These are phyloP conservation scores for Leucocoprinus sp. DNA, from an alignment of 768 basidiomycete genomes.

Conservation along the genomic window DNA sequence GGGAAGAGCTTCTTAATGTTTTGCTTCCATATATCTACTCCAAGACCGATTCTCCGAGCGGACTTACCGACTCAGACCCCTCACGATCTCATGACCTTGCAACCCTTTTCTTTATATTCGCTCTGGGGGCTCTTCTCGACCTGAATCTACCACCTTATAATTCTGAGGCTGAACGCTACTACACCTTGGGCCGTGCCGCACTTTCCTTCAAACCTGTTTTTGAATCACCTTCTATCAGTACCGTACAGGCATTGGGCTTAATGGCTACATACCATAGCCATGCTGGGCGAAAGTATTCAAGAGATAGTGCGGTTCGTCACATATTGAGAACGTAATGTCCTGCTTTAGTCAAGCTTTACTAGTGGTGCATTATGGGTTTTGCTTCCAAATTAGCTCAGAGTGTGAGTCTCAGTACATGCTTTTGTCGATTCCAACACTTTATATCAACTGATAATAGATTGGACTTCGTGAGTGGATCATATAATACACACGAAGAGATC, in stretches of 20 bases:
- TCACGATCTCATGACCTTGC: slow-evolving; percentile 40
- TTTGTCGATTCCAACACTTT: not conserved
- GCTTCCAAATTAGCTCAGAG: slow-evolving; percentile 57
- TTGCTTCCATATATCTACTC: slow-evolving; percentile 33
- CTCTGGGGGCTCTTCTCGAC: slow-evolving; percentile 56
- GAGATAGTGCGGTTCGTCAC: slow-evolving; percentile 32
- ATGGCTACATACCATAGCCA: slow-evolving; percentile 48
- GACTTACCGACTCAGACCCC: not conserved
- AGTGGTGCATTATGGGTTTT: slow-evolving; percentile 47
- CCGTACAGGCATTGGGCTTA: slow-evolving; percentile 52
- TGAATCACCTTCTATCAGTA: slow-evolving; percentile 46
- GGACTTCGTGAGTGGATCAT: slow-evolving; percentile 43
- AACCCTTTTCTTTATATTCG: slow-evolving; percentile 49
- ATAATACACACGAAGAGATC: slow-evolving; percentile 9
- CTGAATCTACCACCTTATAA: slow-evolving; percentile 41
- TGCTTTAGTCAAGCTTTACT: slow-evolving; percentile 15
- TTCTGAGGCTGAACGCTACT: slow-evolving; percentile 52
- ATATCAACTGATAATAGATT: slow-evolving; percentile 27
- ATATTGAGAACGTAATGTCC: slow-evolving; percentile 18
- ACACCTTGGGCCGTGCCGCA: slow-evolving; percentile 48
- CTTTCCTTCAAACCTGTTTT: slow-evolving; percentile 43
- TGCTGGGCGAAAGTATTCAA: slow-evolving; percentile 44
- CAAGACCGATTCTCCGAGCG: slow-evolving; percentile 13
- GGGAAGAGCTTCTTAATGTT: slow-evolving; percentile 35
- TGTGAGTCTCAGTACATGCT: slow-evolving; percentile 20